phyloP scores from a whole-genome alignment of 176 grass and related monocot genomes.

The Aegilops longissima region DNA sequence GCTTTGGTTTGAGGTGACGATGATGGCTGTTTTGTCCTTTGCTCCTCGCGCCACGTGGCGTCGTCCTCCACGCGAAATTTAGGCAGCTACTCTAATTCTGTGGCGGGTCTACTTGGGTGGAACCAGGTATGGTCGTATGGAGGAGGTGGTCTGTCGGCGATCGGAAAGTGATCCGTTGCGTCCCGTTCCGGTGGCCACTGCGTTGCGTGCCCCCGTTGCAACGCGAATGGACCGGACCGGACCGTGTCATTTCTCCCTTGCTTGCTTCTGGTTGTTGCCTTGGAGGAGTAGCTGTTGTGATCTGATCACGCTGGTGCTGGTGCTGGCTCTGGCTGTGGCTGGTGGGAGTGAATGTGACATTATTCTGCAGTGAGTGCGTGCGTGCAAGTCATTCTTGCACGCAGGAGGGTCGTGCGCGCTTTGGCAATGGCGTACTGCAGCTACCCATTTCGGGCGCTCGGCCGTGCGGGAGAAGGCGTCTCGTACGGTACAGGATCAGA shows the following conservation, averaged over 20 bases:
- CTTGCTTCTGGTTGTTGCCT: not conserved
- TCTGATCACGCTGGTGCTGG: not conserved
- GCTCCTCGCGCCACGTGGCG: not conserved
- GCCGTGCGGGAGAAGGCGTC: not conserved
- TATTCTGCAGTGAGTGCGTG: not conserved
- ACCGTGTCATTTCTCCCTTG: not conserved
- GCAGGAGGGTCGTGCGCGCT: not conserved
- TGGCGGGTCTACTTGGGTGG: conserved; percentile 6
- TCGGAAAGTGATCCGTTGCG: not conserved
- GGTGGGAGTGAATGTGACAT: conserved; percentile 7
- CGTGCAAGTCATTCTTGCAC: not conserved
- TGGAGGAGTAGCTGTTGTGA: no score
- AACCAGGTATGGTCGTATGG: not conserved
- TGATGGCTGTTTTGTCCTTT: conserved; percentile 22
- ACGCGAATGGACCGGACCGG: not conserved
- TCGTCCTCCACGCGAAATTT: not conserved
- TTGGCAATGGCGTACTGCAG: not conserved
- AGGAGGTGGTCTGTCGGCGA: conserved; percentile 17
- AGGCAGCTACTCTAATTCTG: not conserved
- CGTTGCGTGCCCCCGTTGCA: not conserved
- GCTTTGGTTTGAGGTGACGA: not conserved
- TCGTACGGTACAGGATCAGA: not conserved
- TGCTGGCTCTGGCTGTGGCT: not conserved
- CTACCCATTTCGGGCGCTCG: not conserved
- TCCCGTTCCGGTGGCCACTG: not conserved